Evolutionary conservation across 139 green algal genomes (phyloP).

Genomic region (Micractinium sp.): DNA sequence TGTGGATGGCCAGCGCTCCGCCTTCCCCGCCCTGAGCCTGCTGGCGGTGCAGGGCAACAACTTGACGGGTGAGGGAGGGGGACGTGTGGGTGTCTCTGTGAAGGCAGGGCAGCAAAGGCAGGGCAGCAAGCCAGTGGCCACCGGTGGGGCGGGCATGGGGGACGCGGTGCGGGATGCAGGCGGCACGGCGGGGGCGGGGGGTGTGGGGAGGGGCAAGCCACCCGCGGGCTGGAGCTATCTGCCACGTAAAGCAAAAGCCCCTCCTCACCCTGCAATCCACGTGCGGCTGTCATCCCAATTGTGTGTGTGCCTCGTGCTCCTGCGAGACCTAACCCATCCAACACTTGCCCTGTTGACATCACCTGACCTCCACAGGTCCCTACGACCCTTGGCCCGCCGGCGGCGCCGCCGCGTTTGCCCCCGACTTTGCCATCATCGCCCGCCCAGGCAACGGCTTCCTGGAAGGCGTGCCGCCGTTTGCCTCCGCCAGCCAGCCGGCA

Average conservation of each 20-base stretch:
- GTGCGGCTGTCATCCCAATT: too few species aligned
- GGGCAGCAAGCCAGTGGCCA: too few species aligned
- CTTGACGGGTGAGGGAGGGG: background rate
- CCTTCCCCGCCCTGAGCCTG: background rate
- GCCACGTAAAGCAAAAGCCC: too few species aligned
- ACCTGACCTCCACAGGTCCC: background rate
- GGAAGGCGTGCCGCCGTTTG: background rate
- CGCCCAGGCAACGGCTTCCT: background rate
- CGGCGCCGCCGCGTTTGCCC: background rate
- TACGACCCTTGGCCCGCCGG: background rate
- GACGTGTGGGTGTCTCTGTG: background rate
- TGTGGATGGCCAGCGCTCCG: background rate
- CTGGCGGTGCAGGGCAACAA: constrained; percentile 6
- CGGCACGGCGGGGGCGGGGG: too few species aligned
- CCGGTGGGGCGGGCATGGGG: too few species aligned
- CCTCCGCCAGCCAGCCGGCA: background rate
- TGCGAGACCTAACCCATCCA: background rate
- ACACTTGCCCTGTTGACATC: background rate
- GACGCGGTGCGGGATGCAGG: too few species aligned
- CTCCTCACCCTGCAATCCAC: too few species aligned
- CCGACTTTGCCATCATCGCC: background rate
- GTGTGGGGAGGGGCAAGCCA: too few species aligned
- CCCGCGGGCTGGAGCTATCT: too few species aligned
- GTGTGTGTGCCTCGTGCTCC: too few species aligned
- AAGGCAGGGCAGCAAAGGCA: too few species aligned